Percentiles rank a stretch among this genome's conserved stretches.
Conservation (phyloP, 148 eudicot genomes). For the Persicaria maculosa region DNA sequence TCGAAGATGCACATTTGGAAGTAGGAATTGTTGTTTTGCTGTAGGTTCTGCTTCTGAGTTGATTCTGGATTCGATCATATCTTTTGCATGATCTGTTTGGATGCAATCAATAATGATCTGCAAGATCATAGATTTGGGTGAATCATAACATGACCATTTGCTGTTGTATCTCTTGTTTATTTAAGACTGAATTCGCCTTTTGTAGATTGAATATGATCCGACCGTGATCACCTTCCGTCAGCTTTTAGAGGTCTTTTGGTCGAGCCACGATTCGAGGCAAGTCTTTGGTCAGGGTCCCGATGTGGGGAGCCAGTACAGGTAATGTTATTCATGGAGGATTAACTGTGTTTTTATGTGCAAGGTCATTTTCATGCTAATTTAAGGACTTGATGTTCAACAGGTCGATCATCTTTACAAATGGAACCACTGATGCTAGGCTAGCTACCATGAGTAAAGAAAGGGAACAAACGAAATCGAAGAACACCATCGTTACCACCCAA, state of each 20-base stretch:
- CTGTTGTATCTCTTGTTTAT: not conserved
- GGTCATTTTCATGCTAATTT: conserved; percentile 6
- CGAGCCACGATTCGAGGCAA: conserved; percentile 94
- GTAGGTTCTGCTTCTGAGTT: not conserved
- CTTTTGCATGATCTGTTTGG: not conserved
- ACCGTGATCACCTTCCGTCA: conserved; percentile 51
- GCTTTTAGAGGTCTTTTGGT: conserved; percentile 93
- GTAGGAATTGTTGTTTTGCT: not conserved
- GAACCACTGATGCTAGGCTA: conserved; percentile 70
- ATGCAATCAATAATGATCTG: not conserved
- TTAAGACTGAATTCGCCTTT: conserved; percentile 3
- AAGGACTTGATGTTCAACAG: conserved; percentile 30
- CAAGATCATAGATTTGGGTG: not conserved
- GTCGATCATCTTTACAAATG: conserved; percentile 86
- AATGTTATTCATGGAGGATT: not conserved
- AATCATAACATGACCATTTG: not conserved
- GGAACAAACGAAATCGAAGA: conserved; percentile 74
- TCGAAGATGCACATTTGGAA: no score
- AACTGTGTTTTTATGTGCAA: not conserved
- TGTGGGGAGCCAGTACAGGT: conserved; percentile 96
- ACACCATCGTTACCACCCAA: conserved; percentile 78
- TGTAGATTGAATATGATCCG: conserved; percentile 88
- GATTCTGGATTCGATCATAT: not conserved
- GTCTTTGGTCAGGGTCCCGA: conserved; percentile 99
- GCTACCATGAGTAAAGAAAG: conserved; percentile 83